Base-by-base conservation (phyloP, 495 filamentous ascomycete genomes). In the Penicilliopsis zonata region DNA sequence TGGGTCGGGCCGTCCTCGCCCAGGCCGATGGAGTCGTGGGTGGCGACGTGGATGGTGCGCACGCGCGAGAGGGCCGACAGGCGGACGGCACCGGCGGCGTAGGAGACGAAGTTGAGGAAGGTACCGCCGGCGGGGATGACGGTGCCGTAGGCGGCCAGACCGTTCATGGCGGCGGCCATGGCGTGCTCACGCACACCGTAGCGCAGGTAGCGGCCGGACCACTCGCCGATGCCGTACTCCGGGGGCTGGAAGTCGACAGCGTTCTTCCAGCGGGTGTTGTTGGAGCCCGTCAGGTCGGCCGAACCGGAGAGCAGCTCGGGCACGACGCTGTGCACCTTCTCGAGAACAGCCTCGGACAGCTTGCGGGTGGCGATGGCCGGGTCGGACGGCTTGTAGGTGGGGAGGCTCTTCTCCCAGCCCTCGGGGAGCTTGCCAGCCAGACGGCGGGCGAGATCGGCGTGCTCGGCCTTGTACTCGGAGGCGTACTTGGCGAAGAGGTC, bases 31-130 rank as follows among this genome's bases (percentile, higher is more conserved):
- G 87, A 94, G 72, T 99, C 90, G 75, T 99, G 90, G 46, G 90
- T 99, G 38, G 92, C 90, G 53, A 99, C 72, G 74, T 90, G 92
- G 69, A 99, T 88, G 54, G 74, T 73, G 43, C 88, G 87, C 53
- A 85, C 74, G 58, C 86, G 88, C 19, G 86, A 92, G 37, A 99
- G 71, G 19, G 92, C 75, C 28, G 86, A 93, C 16, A 99, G 76
- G 59, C 90, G 87, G 48, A 96, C 80, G 52, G 92, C 78, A 58
- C 90, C 90, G 42, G 90, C 84, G 41, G 85, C 88, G 57, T 99
- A 99, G 14, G 90, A 99, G 40, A 99, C 87, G 67, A 99, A 99
- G 81, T 99, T 99, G 40, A 99, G 69, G 80, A 99, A 99, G 48
- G 88, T 95, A 59, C 90, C 90, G 33, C 74, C 81, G 42, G 84